Percentiles rank a stretch among this genome's conserved stretches.
phyloP scores from a whole-genome alignment of 352 stramenopile genomes.

The Phytopythium ostracodes region DNA sequence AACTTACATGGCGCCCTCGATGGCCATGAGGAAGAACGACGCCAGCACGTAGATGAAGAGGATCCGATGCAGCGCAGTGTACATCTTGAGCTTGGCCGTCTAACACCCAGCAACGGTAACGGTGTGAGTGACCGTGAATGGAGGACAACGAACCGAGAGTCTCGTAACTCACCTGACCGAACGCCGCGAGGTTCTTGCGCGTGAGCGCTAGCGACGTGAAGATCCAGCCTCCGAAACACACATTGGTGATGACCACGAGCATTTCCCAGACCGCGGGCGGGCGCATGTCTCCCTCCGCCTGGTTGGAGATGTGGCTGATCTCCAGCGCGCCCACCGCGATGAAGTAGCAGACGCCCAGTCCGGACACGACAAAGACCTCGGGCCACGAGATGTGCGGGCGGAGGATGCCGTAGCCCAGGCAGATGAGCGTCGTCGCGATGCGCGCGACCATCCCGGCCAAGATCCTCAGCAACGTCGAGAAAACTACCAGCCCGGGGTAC shows the following conservation, averaged over 20 bases:
- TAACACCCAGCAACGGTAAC: constrained; percentile 13
- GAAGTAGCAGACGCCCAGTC: constrained; percentile 78
- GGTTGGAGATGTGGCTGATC: constrained; percentile 76
- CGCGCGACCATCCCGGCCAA: constrained; percentile 68
- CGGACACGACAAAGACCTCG: constrained; percentile 71
- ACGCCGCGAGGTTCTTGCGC: constrained; percentile 72
- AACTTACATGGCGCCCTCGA: constrained; percentile 77
- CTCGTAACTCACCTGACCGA: constrained; percentile 52
- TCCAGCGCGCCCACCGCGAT: constrained; percentile 72
- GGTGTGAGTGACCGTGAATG: not conserved
- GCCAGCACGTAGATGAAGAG: constrained; percentile 57
- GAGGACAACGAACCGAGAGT: not conserved
- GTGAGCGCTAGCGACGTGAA: constrained; percentile 77
- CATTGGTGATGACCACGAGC: constrained; percentile 75
- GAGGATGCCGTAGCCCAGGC: constrained; percentile 79
- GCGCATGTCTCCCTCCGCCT: constrained; percentile 56
- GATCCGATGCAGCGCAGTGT: constrained; percentile 51
- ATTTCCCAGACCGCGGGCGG: constrained; percentile 73
- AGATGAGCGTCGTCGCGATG: constrained; percentile 73
- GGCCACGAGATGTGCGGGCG: constrained; percentile 65
- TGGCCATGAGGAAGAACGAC: constrained; percentile 71
- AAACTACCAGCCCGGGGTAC: constrained; percentile 58
- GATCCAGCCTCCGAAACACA: constrained; percentile 84
- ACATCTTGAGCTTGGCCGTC: constrained; percentile 77
- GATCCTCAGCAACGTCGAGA: constrained; percentile 75